A percentile compares a stretch with the other conserved stretches of the same genome.
Evolutionary conservation across 345 rosid genomes (phyloP).

Genomic region (Salix purpurea): DNA sequence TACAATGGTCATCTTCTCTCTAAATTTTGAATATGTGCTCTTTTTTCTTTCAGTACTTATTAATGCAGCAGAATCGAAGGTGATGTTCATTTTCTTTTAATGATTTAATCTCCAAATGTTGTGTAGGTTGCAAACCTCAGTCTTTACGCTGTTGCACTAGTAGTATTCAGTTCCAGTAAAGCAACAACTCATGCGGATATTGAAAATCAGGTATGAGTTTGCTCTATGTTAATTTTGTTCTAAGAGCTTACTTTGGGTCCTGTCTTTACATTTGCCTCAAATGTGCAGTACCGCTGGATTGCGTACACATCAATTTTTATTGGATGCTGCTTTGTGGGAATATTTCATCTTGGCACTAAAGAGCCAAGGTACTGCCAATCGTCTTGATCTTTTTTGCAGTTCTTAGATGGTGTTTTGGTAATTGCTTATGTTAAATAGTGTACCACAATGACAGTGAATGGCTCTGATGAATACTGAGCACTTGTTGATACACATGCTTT

Average conservation of each 20-base stretch:
- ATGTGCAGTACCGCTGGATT: slow-evolving; percentile 84
- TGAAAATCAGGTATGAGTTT: slow-evolving; percentile 61
- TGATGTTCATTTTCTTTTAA: slow-evolving; percentile 9
- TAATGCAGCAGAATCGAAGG: not conserved
- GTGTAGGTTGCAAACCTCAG: slow-evolving; percentile 85
- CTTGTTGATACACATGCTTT: not conserved
- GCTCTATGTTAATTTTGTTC: not conserved
- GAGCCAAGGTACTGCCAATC: slow-evolving; percentile 66
- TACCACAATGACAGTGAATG: not conserved
- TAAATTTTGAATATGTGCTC: not conserved
- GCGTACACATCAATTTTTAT: slow-evolving; percentile 72
- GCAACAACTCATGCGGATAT: slow-evolving; percentile 54
- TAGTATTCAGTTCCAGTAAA: slow-evolving; percentile 49
- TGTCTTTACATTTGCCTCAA: slow-evolving; percentile 18
- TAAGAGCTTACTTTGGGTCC: not conserved
- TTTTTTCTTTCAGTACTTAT: not conserved
- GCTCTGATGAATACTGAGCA: not conserved
- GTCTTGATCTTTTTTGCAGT: not conserved
- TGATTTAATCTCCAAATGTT: not conserved
- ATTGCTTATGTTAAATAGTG: not conserved
- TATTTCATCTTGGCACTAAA: slow-evolving; percentile 74
- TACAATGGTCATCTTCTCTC: slow-evolving; percentile 57
- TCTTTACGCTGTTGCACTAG: slow-evolving; percentile 71
- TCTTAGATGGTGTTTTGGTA: not conserved
- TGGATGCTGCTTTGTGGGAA: slow-evolving; percentile 75